Conservation (phyloP, 345 rosid genomes). For the Cardamine resedifolia region DNA sequence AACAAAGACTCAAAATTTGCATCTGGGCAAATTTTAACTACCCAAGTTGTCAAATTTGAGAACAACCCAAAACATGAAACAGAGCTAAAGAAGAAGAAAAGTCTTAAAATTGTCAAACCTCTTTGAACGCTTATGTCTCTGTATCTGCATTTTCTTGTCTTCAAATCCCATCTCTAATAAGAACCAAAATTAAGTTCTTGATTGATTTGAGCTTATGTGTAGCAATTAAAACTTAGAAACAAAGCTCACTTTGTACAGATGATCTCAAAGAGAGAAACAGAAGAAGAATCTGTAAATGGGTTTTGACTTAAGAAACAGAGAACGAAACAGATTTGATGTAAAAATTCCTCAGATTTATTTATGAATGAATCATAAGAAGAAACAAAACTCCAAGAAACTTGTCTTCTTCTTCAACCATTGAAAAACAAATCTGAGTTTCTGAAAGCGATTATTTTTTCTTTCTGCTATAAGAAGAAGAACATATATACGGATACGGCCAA, state of each 20-base stretch:
- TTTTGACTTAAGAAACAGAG: constrained; percentile 29
- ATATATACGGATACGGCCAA: constrained; percentile 39
- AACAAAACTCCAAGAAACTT: constrained; percentile 37
- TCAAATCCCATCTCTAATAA: constrained; percentile 54
- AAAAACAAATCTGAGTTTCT: constrained; percentile 34
- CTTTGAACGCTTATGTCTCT: constrained; percentile 80
- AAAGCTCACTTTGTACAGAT: constrained; percentile 17
- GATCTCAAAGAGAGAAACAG: constrained; percentile 23
- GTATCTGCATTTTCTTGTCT: constrained; percentile 47
- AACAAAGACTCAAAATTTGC: constrained; percentile 30
- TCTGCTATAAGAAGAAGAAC: constrained; percentile 15
- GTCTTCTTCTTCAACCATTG: constrained; percentile 36
- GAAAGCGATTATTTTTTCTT: constrained; percentile 27
- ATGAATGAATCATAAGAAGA: constrained; percentile 16
- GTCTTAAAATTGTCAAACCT: constrained; percentile 54
- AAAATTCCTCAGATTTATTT: constrained; percentile 1
- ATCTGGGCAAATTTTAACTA: background rate
- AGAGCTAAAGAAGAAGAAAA: constrained; percentile 6
- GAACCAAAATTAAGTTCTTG: background rate
- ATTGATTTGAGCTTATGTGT: background rate
- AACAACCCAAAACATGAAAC: background rate
- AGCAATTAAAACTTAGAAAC: constrained; percentile 3
- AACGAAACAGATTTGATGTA: constrained; percentile 6
- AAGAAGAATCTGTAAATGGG: constrained; percentile 9
- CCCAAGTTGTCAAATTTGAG: constrained; percentile 20